Conservation (phyloP, 306 rosid species). For the Rubus parviflorus region DNA sequence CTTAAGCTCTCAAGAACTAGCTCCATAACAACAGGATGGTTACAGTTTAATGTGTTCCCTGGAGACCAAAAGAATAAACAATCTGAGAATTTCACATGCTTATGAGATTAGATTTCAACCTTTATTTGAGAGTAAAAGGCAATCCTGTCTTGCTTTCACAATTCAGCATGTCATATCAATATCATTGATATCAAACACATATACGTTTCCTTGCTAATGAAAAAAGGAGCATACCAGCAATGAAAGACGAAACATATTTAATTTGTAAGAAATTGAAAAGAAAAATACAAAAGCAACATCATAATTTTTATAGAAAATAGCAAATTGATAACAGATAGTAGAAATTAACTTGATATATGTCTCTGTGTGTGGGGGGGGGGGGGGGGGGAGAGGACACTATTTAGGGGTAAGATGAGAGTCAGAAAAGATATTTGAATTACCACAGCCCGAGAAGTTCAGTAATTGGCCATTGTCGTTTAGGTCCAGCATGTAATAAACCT, state of each 20-base stretch:
- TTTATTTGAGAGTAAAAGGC: not conserved
- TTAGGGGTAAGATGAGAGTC: constrained; percentile 13
- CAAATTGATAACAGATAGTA: not conserved
- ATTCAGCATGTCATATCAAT: not conserved
- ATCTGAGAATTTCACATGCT: constrained; percentile 26
- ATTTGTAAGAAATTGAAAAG: not conserved
- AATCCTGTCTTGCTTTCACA: not conserved
- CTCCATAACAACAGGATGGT: constrained; percentile 94
- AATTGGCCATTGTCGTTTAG: constrained; percentile 50
- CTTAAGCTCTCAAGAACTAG: constrained; percentile 91
- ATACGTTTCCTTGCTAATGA: not conserved
- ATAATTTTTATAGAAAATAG: not conserved
- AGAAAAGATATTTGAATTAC: constrained; percentile 44
- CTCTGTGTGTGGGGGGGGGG: too few relatives aligned
- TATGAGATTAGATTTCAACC: constrained; percentile 14
- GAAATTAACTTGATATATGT: too few relatives aligned
- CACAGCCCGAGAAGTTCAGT: constrained; percentile 91
- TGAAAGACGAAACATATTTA: not conserved
- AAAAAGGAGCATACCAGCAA: not conserved
- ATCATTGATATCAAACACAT: not conserved
- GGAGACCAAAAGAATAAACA: constrained; percentile 29
- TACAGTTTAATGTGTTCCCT: constrained; percentile 95
- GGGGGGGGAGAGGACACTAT: constrained; percentile 14
- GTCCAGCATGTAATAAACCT: constrained; percentile 98
- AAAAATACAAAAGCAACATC: not conserved